These are phyloP conservation scores for Diplodia scrobiculata DNA, from an alignment of 2,329 filamentous ascomycete genomes.

Conservation along the genomic window DNA sequence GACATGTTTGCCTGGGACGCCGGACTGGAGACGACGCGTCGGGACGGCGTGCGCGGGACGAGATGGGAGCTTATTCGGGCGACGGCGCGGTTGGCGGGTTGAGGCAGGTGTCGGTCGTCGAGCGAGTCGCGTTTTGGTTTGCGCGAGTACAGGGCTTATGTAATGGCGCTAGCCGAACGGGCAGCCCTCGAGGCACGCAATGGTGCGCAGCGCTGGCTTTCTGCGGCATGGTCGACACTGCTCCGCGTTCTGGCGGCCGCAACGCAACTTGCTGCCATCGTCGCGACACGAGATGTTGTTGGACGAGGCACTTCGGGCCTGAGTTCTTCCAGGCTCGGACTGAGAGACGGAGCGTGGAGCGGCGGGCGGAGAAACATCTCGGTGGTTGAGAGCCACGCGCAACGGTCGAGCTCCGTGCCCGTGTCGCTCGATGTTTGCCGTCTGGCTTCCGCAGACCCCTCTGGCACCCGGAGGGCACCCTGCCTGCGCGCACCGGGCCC, in stretches of 20 bases:
- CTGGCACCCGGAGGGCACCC: not conserved
- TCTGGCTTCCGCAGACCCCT: not conserved
- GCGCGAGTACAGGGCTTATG: conserved; percentile 28
- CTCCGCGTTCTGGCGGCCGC: conserved; percentile 3
- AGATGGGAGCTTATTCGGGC: conserved; percentile 30
- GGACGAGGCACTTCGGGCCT: conserved; percentile 25
- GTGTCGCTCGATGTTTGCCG: not conserved
- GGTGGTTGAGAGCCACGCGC: not conserved
- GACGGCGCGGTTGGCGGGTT: conserved; percentile 32
- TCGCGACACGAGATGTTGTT: conserved; percentile 24
- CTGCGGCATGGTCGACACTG: conserved; percentile 20
- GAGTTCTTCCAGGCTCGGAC: conserved; percentile 23
- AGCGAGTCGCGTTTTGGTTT: conserved; percentile 28
- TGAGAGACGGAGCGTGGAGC: not conserved
- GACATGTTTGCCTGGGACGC: conserved; percentile 33
- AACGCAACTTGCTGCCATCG: conserved; percentile 14
- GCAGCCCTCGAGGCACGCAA: conserved; percentile 24
- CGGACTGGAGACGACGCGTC: conserved; percentile 36
- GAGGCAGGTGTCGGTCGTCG: conserved; percentile 33
- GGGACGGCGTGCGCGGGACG: conserved; percentile 29
- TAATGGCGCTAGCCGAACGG: conserved; percentile 30
- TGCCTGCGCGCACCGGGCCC: not conserved
- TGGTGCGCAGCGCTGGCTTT: not conserved
- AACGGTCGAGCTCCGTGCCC: not conserved
- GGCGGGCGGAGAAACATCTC: not conserved